A percentile compares a stretch with the other conserved stretches of the same genome.
These are phyloP conservation scores for Leccinum pachyderme DNA, from an alignment of 1,284 basidiomycete genomes.

Conservation along the genomic window DNA sequence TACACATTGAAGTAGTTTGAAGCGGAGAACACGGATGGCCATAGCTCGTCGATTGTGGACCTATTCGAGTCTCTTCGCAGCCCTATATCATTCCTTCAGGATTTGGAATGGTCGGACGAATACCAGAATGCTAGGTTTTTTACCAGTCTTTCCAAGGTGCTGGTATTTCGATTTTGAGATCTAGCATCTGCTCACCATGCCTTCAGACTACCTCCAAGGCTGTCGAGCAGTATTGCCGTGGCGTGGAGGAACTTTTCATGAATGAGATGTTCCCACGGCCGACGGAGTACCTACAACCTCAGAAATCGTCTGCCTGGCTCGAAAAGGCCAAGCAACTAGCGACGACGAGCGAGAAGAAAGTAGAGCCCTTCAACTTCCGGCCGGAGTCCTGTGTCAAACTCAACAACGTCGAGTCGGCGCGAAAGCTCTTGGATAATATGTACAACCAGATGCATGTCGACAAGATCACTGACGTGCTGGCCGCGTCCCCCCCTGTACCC, in stretches of 20 bases:
- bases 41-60: conserved; percentile 95
- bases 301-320: conserved; percentile 91
- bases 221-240: conserved; percentile 88
- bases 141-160: conserved; percentile 81
- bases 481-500: conserved; percentile 64
- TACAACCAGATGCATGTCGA: conserved; percentile 93
- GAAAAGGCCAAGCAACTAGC: conserved; percentile 85
- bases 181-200: conserved; percentile 3
- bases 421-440: conserved; percentile 89
- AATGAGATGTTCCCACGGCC: conserved; percentile 91
- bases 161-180: conserved; percentile 3
- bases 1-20: conserved; percentile 61
- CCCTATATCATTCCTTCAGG: conserved; percentile 85
- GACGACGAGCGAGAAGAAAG: conserved; percentile 81
- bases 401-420: conserved; percentile 95
- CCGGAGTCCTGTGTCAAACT: conserved; percentile 95
- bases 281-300: conserved; percentile 69
- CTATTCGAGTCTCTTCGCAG: conserved; percentile 93
- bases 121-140: conserved; percentile 90
- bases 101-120: conserved; percentile 89
- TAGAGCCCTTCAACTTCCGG: conserved; percentile 93
- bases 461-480: conserved; percentile 71
- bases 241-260: conserved; percentile 88
- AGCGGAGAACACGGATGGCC: conserved; percentile 79
- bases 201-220: conserved; percentile 85